Evolutionary conservation across 2,329 filamentous ascomycete genomes (phyloP).

Genomic region (Penicillium sp.): DNA sequence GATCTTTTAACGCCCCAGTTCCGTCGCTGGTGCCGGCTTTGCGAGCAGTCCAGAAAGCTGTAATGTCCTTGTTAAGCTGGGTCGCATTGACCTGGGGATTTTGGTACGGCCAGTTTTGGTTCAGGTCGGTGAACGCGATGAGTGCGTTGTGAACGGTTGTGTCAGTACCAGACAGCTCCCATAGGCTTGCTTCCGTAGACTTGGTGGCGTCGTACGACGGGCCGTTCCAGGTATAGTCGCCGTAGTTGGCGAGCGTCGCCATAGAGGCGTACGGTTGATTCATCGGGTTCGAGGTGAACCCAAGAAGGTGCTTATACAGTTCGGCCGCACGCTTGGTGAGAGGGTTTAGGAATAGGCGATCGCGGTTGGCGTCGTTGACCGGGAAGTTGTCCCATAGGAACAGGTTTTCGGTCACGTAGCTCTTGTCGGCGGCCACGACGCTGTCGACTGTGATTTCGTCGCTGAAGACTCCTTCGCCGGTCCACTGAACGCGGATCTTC

Average conservation of each 20-base stretch:
- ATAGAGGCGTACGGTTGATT: constrained; percentile 9
- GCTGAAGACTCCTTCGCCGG: constrained; percentile 23
- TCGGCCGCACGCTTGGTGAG: constrained; percentile 15
- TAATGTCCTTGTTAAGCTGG: background rate
- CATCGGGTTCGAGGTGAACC: constrained; percentile 24
- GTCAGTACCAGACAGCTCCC: background rate
- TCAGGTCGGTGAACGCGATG: background rate
- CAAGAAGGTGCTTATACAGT: constrained; percentile 19
- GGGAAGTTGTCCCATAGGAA: constrained; percentile 25
- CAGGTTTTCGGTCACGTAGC: constrained; percentile 21
- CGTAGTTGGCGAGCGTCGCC: background rate
- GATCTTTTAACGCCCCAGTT: background rate
- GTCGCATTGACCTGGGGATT: background rate
- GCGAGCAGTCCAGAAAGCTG: background rate
- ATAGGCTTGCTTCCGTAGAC: background rate
- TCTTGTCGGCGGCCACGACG: constrained; percentile 5
- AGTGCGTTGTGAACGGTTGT: background rate
- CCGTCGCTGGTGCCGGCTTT: background rate
- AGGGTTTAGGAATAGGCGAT: constrained; percentile 23
- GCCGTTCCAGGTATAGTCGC: background rate
- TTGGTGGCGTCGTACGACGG: background rate
- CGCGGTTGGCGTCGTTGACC: constrained; percentile 21
- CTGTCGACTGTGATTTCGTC: constrained; percentile 13
- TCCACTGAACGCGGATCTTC: constrained; percentile 25
- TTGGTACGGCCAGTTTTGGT: constrained; percentile 1